These are phyloP conservation scores for Usnea hakonensis DNA, from an alignment of 495 filamentous ascomycete genomes.

Conservation along the genomic window DNA sequence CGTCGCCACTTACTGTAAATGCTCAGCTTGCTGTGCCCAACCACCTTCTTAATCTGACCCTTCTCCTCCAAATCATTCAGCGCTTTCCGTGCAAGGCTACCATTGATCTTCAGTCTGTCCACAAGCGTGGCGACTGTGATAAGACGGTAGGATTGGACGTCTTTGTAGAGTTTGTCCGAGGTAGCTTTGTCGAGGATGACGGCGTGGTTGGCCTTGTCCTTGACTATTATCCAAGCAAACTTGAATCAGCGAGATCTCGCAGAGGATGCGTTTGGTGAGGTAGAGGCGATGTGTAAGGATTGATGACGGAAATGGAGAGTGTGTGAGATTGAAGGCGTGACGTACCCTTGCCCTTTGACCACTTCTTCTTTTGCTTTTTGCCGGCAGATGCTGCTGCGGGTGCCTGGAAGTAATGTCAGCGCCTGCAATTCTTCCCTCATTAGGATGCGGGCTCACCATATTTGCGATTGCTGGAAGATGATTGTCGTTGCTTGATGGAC, in stretches of 20 bases:
- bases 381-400: conserved; percentile 67
- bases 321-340: conserved; percentile 20
- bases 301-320: neutral
- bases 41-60: conserved; percentile 97
- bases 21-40: conserved; percentile 90
- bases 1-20: conserved; percentile 80
- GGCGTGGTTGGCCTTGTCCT: conserved; percentile 99
- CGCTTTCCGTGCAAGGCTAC: conserved; percentile 82
- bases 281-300: neutral
- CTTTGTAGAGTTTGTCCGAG: conserved; percentile 74
- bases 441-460: neutral
- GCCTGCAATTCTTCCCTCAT: neutral
- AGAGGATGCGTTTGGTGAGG: neutral
- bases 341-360: conserved; percentile 98
- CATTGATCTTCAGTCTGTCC: conserved; percentile 99
- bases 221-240: conserved; percentile 58
- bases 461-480: conserved; percentile 5
- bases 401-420: conserved; percentile 42
- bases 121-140: conserved; percentile 98
- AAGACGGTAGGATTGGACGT: conserved; percentile 99
- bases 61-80: conserved; percentile 94
- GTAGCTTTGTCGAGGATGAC: conserved; percentile 65
- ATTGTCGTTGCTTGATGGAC: neutral
- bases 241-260: neutral
- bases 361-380: conserved; percentile 99